These are phyloP conservation scores for Pouteria glomerata DNA, from an alignment of 148 eudicot genomes.

Conservation along the genomic window DNA sequence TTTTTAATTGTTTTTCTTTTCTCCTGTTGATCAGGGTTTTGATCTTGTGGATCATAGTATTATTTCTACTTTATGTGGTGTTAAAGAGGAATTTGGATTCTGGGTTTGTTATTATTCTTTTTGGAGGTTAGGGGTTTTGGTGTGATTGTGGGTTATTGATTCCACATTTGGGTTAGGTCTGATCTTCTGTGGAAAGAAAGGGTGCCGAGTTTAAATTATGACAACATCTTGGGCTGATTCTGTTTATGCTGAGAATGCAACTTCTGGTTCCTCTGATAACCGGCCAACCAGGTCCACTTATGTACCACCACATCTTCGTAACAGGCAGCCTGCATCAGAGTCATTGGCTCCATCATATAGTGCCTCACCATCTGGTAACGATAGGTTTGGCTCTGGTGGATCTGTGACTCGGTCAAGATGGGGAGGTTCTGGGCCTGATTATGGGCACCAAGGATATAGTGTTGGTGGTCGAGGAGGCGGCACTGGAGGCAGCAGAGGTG, in stretches of 20 bases:
- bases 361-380: slow-evolving; percentile 33
- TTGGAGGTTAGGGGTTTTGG: neutral
- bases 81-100: neutral
- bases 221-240: slow-evolving; percentile 76
- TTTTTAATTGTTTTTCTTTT: neutral
- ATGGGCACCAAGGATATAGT: slow-evolving; percentile 45
- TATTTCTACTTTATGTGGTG: neutral
- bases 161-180: neutral
- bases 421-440: slow-evolving; percentile 45
- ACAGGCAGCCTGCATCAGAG: slow-evolving; percentile 32
- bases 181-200: neutral
- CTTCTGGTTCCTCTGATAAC: slow-evolving; percentile 19
- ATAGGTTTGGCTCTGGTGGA: slow-evolving; percentile 31
- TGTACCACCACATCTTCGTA: slow-evolving; percentile 86
- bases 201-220: slow-evolving; percentile 28
- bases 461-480: slow-evolving; percentile 48
- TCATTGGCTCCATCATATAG: slow-evolving; percentile 21
- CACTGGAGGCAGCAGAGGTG: slow-evolving; percentile 52
- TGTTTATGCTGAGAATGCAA: slow-evolving; percentile 54
- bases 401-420: slow-evolving; percentile 29
- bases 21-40: slow-evolving; percentile 12
- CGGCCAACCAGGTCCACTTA: slow-evolving; percentile 55
- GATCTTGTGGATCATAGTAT: neutral
- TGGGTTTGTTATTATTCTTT: neutral
- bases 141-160: neutral